These are phyloP conservation scores for Golubevia pallescens DNA, from an alignment of 1,284 basidiomycete genomes.

Conservation along the genomic window DNA sequence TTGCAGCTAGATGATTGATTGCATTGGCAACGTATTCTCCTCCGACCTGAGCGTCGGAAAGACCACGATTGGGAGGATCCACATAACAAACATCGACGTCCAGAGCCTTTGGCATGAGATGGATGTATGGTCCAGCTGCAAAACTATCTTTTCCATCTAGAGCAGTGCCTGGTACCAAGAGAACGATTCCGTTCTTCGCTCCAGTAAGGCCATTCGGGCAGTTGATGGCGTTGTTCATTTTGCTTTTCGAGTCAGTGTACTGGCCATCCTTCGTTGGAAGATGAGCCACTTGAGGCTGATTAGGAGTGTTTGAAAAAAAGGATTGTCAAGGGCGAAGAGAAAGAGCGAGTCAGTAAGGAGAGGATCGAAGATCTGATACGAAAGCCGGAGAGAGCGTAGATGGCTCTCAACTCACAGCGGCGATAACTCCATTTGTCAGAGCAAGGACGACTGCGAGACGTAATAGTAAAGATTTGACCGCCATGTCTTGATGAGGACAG, in stretches of 20 bases:
- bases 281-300: background rate
- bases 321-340: no score
- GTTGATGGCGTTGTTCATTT: constrained; percentile 6
- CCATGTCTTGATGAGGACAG: no score
- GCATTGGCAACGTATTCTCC: constrained; percentile 12
- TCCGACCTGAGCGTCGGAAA: constrained; percentile 6
- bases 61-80: constrained; percentile 3
- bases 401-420: no score
- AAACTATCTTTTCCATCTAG: constrained; percentile 4
- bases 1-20: constrained; percentile 3
- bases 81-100: constrained; percentile 13
- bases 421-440: no score
- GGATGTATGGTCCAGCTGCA: constrained; percentile 4
- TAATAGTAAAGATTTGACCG: no score
- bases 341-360: no score
- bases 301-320: no score
- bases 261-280: constrained; percentile 9
- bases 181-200: constrained; percentile 8
- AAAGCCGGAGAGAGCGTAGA: no score
- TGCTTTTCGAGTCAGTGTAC: constrained; percentile 8
- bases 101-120: constrained; percentile 7
- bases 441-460: no score
- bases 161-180: constrained; percentile 9
- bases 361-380: no score
- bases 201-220: constrained; percentile 8